phyloP scores from a whole-genome alignment of 2,329 filamentous ascomycete species.

The Hymenoscyphus fraxineus region DNA sequence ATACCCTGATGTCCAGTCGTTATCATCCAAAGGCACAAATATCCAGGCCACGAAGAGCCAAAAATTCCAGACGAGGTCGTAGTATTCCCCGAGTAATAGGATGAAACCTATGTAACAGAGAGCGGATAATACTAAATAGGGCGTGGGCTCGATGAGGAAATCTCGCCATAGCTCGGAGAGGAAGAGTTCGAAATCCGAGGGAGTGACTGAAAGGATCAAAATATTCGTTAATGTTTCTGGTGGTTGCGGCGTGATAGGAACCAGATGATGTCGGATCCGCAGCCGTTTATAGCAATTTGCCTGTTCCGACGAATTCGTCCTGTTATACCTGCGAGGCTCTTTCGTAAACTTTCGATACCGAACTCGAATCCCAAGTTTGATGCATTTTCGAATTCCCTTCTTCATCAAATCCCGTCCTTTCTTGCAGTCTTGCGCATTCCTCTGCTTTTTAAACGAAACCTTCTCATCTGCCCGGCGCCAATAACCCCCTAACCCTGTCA shows the following conservation, averaged over 20 bases:
- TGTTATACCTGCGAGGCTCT: neutral
- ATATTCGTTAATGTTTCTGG: constrained; percentile 12
- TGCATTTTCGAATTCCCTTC: constrained; percentile 22
- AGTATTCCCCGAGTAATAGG: constrained; percentile 24
- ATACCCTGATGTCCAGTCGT: constrained; percentile 5
- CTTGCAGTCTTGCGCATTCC: constrained; percentile 7
- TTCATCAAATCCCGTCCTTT: constrained; percentile 10
- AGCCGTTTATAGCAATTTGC: neutral
- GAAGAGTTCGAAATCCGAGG: constrained; percentile 24
- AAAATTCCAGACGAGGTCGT: constrained; percentile 19
- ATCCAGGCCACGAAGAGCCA: constrained; percentile 19
- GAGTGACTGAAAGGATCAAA: constrained; percentile 13
- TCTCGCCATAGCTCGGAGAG: constrained; percentile 27
- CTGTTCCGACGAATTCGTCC: neutral
- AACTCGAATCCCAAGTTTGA: constrained; percentile 19
- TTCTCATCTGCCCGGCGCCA: constrained; percentile 38
- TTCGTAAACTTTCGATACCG: constrained; percentile 11
- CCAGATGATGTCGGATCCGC: neutral
- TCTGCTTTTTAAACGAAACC: constrained; percentile 5
- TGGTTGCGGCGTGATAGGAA: constrained; percentile 3
- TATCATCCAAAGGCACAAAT: constrained; percentile 30
- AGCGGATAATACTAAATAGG: constrained; percentile 25
- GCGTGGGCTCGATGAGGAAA: constrained; percentile 30
- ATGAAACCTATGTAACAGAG: constrained; percentile 26
- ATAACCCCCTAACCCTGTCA: constrained; percentile 62